A percentile compares a stretch with the other conserved stretches of the same genome.
Evolutionary conservation across 2,329 filamentous ascomycete species (phyloP).

Genomic region (Fusarium acutatum): DNA sequence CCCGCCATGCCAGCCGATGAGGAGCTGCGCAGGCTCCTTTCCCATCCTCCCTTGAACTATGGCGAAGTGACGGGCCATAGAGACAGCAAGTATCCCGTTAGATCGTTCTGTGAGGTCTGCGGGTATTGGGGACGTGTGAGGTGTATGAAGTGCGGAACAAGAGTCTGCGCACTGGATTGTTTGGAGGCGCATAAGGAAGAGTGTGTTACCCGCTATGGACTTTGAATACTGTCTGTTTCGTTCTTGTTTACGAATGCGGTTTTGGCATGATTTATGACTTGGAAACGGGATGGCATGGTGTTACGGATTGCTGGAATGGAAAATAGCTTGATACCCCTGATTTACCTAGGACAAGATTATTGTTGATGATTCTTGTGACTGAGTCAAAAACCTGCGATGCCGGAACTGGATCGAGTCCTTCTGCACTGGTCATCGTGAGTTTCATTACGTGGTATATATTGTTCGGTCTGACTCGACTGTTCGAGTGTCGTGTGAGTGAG

Average conservation of each 20-base stretch:
- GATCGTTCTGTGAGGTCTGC: conserved; percentile 80
- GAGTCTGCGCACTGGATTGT: conserved; percentile 81
- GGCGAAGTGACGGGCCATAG: conserved; percentile 65
- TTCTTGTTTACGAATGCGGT: neutral
- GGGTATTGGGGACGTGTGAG: conserved; percentile 82
- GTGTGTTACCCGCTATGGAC: conserved; percentile 71
- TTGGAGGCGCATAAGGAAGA: conserved; percentile 77
- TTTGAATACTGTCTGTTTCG: conserved; percentile 37
- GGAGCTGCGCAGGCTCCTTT: conserved; percentile 71
- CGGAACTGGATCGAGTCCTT: neutral
- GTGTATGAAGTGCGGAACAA: conserved; percentile 80
- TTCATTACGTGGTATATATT: neutral
- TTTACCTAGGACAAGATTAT: neutral
- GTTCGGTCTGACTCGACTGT: neutral
- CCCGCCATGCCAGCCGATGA: conserved; percentile 66
- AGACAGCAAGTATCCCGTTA: conserved; percentile 61
- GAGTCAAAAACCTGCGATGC: conserved; percentile 5
- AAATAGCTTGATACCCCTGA: conserved; percentile 39
- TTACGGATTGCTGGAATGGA: conserved; percentile 32
- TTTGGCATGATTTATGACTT: neutral
- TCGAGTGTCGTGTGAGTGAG: neutral
- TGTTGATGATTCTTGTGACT: neutral
- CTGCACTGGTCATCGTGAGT: neutral
- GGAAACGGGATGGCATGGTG: conserved; percentile 19
- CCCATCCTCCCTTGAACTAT: conserved; percentile 73